phyloP scores from a whole-genome alignment of 306 rosid genomes.

The Castanospermum australe region DNA sequence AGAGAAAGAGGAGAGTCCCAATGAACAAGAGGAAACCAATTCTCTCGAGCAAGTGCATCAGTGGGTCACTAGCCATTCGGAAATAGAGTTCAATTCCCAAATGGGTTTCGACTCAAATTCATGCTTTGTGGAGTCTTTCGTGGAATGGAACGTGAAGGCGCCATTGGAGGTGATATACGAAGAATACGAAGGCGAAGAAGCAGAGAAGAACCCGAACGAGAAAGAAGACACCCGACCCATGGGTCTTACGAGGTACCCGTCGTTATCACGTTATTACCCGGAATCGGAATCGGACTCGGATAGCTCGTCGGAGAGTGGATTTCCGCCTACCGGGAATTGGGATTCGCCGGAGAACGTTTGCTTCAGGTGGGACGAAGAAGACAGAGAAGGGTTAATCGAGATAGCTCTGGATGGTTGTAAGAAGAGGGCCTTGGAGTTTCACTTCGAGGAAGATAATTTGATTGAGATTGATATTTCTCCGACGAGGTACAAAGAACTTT shows the following conservation, averaged over 20 bases:
- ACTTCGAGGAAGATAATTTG: conserved; percentile 48
- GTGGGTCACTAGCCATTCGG: conserved; percentile 20
- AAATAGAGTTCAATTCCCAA: conserved; percentile 21
- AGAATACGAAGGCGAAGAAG: conserved; percentile 56
- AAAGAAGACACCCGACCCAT: not conserved
- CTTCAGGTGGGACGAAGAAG: conserved; percentile 63
- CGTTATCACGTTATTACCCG: conserved; percentile 61
- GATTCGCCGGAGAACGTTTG: conserved; percentile 43
- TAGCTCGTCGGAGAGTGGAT: conserved; percentile 51
- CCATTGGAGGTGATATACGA: conserved; percentile 87
- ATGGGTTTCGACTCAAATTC: conserved; percentile 29
- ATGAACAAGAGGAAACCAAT: conserved; percentile 4
- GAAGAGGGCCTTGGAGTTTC: conserved; percentile 28
- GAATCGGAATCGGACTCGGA: conserved; percentile 86
- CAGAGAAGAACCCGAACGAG: conserved; percentile 30
- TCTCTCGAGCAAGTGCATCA: conserved; percentile 14
- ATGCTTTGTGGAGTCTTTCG: conserved; percentile 43
- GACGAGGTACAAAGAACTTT: conserved; percentile 32
- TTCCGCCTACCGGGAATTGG: conserved; percentile 39
- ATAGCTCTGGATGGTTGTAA: conserved; percentile 54
- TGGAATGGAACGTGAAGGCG: conserved; percentile 69
- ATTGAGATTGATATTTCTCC: conserved; percentile 59
- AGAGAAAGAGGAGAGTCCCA: conserved; percentile 1
- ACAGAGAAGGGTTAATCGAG: conserved; percentile 77
- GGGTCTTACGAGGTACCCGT: conserved; percentile 39